Evolutionary conservation across 495 filamentous ascomycete species (phyloP), one percentile per base, ranked within the genome.

Genomic region (Penicillium salamii): DNA sequence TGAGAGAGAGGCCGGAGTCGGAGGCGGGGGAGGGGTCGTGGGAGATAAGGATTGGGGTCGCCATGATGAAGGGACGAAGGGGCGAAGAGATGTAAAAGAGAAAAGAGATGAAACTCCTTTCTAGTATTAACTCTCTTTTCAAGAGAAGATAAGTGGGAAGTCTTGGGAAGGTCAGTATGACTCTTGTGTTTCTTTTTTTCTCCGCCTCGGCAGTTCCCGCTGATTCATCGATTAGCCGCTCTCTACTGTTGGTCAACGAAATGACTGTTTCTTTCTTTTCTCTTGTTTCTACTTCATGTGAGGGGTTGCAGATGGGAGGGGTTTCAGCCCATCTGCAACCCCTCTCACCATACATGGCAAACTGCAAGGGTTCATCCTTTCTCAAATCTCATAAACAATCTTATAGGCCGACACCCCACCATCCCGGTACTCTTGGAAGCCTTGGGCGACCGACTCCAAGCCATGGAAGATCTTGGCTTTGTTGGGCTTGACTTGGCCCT

Each of bases 1-100:
- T 79, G 52, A 82, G 72, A 24, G 65, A 74, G 35, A 93, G 77
- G 33, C 87, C 83, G 54, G 68, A 58, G 50, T 85, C 83, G 54
- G 68, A 58, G 52, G 61, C 52, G 59, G 66, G 58, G 54, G 55
- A 61, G 57, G 75, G 67, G 68, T 75, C 65, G 46, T 75, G 59
- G 33, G 69, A 72, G 49, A 79, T 66, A 44, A 80, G 60, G 57
- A 75, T 68, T n/a, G 67, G 70, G 36, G 75, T 73, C 24, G 77
- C 67, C 77, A 80, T 80, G 59, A 50, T 63, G 61, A 38, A 28
- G 42, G 33, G 21, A 21, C 15, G 32, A 46, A 43, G 4, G 37
- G 2, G 41, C 28, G 33, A 36, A 51, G 23, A 32, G 29, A 44
- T 21, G 18, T 38, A 46, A 38, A 31, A 42, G 12, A 40, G 50